phyloP scores from a whole-genome alignment of 169 alveolate species.

The Plasmodium vinckei region DNA sequence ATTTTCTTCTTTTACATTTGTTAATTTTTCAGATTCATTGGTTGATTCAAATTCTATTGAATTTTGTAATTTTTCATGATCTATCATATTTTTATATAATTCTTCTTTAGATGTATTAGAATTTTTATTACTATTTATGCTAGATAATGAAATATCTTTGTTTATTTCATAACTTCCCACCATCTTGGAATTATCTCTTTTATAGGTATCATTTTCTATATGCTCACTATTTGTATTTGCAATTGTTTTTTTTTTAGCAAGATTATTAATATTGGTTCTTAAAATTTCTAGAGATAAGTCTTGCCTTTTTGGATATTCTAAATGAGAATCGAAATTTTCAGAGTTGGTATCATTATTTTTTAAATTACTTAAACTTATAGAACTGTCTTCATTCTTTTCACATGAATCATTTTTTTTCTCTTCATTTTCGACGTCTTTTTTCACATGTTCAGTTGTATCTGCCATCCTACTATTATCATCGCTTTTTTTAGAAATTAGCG shows the following conservation, averaged over 20 bases:
- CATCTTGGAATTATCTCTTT: no score
- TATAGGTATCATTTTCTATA: no score
- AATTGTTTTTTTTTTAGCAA: constrained; percentile 28
- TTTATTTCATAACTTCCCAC: no score
- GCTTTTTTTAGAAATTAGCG: neutral
- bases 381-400: neutral
- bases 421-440: neutral
- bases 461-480: neutral
- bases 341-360: constrained; percentile 14
- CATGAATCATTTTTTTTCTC: neutral
- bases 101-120: no score
- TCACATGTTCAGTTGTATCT: neutral
- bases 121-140: no score
- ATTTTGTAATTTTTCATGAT: no score
- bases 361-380: neutral
- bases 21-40: no score
- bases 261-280: constrained; percentile 49
- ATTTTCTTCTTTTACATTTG: no score
- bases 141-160: no score
- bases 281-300: constrained; percentile 52
- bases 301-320: constrained; percentile 55
- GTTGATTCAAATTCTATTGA: no score
- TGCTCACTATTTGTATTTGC: neutral
- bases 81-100: no score
- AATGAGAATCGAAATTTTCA: constrained; percentile 21